phyloP scores from a whole-genome alignment of 1,284 basidiomycete species.

The Peniophora sp. region DNA sequence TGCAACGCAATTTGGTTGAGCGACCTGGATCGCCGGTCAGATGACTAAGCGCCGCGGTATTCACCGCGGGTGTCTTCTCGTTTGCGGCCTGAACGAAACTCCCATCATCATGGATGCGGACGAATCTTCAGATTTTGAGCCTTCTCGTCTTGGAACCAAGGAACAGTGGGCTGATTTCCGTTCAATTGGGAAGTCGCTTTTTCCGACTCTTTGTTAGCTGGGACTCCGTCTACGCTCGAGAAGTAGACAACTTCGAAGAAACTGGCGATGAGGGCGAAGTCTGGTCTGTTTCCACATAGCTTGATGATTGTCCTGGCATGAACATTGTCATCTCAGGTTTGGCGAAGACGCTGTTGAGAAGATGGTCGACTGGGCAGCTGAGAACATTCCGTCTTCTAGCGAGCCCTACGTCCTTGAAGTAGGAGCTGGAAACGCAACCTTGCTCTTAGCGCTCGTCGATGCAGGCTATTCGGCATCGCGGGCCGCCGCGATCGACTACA shows the following conservation, averaged over 20 bases:
- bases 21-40: neutral
- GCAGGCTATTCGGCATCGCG: slow-evolving; percentile 49
- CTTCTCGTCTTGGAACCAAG: slow-evolving; percentile 68
- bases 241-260: slow-evolving; percentile 72
- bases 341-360: slow-evolving; percentile 75
- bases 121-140: slow-evolving; percentile 28
- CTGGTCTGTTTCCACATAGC: slow-evolving; percentile 43
- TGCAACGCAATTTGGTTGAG: neutral
- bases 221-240: slow-evolving; percentile 65
- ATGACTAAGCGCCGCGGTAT: neutral
- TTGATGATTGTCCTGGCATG: neutral
- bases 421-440: slow-evolving; percentile 81
- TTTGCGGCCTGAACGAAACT: neutral
- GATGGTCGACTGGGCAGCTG: slow-evolving; percentile 65
- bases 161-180: slow-evolving; percentile 28
- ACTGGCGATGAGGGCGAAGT: slow-evolving; percentile 86
- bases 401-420: slow-evolving; percentile 59
- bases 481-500: slow-evolving; percentile 81
- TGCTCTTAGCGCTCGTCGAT: slow-evolving; percentile 68
- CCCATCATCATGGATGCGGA: slow-evolving; percentile 8
- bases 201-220: slow-evolving; percentile 37
- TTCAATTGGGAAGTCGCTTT: slow-evolving; percentile 6
- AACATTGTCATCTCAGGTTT: slow-evolving; percentile 48
- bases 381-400: slow-evolving; percentile 38
- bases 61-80: neutral